phyloP scores from a whole-genome alignment of 2,329 filamentous ascomycete species.

The Monilinia aucupariae region DNA sequence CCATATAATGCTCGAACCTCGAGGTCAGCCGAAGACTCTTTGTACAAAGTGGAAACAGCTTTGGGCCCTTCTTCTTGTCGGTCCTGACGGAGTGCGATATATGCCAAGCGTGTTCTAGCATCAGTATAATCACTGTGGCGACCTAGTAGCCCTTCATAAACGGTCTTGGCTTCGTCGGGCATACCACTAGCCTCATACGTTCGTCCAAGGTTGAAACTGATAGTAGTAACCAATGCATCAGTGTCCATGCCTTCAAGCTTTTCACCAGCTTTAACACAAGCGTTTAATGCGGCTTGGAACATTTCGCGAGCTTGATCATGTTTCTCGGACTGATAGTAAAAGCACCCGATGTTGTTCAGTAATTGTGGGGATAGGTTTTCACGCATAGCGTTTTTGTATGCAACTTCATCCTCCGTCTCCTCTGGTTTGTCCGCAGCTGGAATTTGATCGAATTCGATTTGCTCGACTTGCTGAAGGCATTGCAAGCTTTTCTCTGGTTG shows the following conservation, averaged over 20 bases:
- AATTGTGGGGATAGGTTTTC: slow-evolving; percentile 82
- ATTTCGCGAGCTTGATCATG: slow-evolving; percentile 73
- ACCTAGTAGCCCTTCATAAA: slow-evolving; percentile 79
- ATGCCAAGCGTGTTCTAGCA: slow-evolving; percentile 80
- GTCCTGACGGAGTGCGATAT: slow-evolving; percentile 76
- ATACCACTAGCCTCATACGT: slow-evolving; percentile 85
- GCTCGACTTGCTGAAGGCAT: slow-evolving; percentile 86
- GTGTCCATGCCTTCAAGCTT: slow-evolving; percentile 73
- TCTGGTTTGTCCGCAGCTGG: slow-evolving; percentile 62
- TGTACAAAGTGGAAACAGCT: slow-evolving; percentile 77
- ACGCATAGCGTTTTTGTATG: slow-evolving; percentile 57
- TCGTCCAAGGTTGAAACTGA: slow-evolving; percentile 92
- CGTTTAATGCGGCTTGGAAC: slow-evolving; percentile 86
- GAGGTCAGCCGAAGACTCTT: slow-evolving; percentile 75
- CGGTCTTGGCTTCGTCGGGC: slow-evolving; percentile 75
- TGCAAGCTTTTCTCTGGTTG: slow-evolving; percentile 86
- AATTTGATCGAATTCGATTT: slow-evolving; percentile 78
- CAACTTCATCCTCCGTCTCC: slow-evolving; percentile 54
- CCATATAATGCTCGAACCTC: slow-evolving; percentile 91
- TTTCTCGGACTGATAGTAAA: slow-evolving; percentile 84
- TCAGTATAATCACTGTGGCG: slow-evolving; percentile 91
- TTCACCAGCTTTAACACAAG: slow-evolving; percentile 76
- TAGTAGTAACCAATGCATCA: slow-evolving; percentile 88
- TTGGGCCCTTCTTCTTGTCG: slow-evolving; percentile 84
- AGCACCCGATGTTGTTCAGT: slow-evolving; percentile 96